Base-by-base conservation (phyloP, 2,329 filamentous ascomycete species). In the Seiridium unicorne region DNA sequence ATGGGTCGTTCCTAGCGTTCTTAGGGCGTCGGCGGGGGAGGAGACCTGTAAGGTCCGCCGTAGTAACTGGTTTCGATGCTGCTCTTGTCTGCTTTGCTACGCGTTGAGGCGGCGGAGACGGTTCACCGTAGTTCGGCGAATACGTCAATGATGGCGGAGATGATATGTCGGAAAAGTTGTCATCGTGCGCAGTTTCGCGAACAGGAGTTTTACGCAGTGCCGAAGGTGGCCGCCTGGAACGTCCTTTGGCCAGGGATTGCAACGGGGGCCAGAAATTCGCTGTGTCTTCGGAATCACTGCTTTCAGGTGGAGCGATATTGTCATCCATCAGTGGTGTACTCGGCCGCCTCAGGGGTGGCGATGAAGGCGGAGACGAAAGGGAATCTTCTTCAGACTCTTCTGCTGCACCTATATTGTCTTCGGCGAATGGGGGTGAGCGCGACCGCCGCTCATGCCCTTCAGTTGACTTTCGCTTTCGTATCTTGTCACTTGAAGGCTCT, bases 91-190 rank as follows among this genome's bases (percentile, higher is more conserved):
- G 69, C 64, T 26, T 65, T 64, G 51, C 64, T 70, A 26, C 18
- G 18, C 18, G 18, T 10, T 62, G 60, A 13, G 68, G 71, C 5
- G 68, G 67, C 5, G 70, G 70, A 5, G 70, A 67, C 11, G 69
- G 68, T 1, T 73, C 68, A 7, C 65, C 71, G 61, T 77, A 81
- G 65, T 89, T 88, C 38, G 87, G 87, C 0, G 87, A 89, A 67
- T 89, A 86, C 3, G 86, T 89, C 3, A 89, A 76, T 0, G 87
- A 89, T 0, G 87, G 87, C 0, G 86, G 87, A 2, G 86, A 89
- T 1, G 87, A 89, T 9, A 85, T 74, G 51, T 85, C 80, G 0
- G 83, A 86, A n/a, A 76, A 64, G 62, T 78, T 73, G 49, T 77
- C 77, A 32, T 76, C 70, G 6, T 36, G 49, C 11, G 31, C 49